Percentiles rank a stretch among this genome's conserved stretches.
These are phyloP conservation scores for Neonectria neomacrospora DNA, from an alignment of 2,329 filamentous ascomycete genomes.

Conservation along the genomic window DNA sequence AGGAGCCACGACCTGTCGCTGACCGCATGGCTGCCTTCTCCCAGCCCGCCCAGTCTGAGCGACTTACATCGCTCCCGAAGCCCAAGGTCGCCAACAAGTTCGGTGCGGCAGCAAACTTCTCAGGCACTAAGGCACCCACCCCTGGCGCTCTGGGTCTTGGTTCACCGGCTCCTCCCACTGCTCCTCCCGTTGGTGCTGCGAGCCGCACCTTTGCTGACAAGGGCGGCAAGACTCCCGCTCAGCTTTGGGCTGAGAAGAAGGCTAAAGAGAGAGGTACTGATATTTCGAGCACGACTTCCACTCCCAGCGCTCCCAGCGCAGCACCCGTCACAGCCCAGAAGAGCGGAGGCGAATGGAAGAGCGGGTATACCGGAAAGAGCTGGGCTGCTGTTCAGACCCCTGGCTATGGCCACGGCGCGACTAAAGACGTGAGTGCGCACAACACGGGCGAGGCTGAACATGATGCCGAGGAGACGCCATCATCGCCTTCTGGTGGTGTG, in stretches of 20 bases:
- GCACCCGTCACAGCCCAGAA: conserved; percentile 72
- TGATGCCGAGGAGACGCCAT: conserved; percentile 60
- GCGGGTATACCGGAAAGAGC: conserved; percentile 87
- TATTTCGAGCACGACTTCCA: conserved; percentile 55
- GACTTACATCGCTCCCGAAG: conserved; percentile 89
- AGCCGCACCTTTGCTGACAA: conserved; percentile 95
- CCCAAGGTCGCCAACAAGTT: conserved; percentile 96
- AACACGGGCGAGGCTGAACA: conserved; percentile 67
- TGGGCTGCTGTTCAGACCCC: conserved; percentile 85
- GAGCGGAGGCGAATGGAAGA: conserved; percentile 87
- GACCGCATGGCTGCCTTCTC: conserved; percentile 81
- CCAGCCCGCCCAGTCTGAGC: conserved; percentile 71
- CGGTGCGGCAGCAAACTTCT: conserved; percentile 75
- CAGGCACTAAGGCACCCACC: conserved; percentile 88
- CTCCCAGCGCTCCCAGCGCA: conserved; percentile 54
- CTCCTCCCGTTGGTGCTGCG: conserved; percentile 76
- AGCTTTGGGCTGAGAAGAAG: conserved; percentile 98
- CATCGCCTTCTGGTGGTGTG: conserved; percentile 72
- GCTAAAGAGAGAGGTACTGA: conserved; percentile 75
- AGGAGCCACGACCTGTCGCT: conserved; percentile 70
- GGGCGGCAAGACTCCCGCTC: conserved; percentile 95
- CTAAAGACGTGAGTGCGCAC: conserved; percentile 64
- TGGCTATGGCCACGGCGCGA: conserved; percentile 70
- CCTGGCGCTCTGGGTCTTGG: conserved; percentile 76
- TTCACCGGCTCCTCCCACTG: conserved; percentile 64